Conservation (phyloP, 495 filamentous ascomycete species). For the Parmelia sp. region DNA sequence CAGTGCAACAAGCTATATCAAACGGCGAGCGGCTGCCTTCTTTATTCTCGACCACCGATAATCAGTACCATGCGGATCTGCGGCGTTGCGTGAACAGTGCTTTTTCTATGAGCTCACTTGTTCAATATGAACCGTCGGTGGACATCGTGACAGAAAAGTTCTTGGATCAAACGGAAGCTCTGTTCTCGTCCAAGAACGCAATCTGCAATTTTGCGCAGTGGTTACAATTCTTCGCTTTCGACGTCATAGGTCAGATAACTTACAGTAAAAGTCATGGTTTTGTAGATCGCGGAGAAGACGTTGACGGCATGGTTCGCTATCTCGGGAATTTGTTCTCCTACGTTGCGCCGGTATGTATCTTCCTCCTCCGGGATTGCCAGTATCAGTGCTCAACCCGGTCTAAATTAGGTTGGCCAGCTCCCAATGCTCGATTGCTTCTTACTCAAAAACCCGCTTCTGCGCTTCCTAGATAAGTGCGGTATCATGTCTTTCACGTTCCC, state of each 20-base stretch:
- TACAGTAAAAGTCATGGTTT: conserved; percentile 62
- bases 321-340: conserved; percentile 32
- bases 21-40: conserved; percentile 62
- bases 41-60: conserved; percentile 71
- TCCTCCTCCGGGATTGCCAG: neutral
- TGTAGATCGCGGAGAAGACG: conserved; percentile 51
- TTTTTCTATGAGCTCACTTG: conserved; percentile 68
- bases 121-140: conserved; percentile 71
- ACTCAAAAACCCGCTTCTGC: conserved; percentile 46
- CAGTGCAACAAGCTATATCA: conserved; percentile 60
- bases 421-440: conserved; percentile 46
- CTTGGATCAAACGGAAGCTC: conserved; percentile 40
- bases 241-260: conserved; percentile 62
- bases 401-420: conserved; percentile 42
- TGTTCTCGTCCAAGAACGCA: conserved; percentile 45
- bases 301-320: conserved; percentile 44
- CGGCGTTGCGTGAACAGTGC: conserved; percentile 64
- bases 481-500: conserved; percentile 47
- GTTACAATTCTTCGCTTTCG: conserved; percentile 77
- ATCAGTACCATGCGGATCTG: conserved; percentile 67
- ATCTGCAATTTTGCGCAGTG: conserved; percentile 63
- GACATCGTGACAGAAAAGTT: conserved; percentile 60
- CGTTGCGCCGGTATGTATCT: conserved; percentile 32
- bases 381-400: neutral
- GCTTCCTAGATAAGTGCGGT: conserved; percentile 34